Conservation (phyloP, 257 asterid genomes). For the Ballota nigra region DNA sequence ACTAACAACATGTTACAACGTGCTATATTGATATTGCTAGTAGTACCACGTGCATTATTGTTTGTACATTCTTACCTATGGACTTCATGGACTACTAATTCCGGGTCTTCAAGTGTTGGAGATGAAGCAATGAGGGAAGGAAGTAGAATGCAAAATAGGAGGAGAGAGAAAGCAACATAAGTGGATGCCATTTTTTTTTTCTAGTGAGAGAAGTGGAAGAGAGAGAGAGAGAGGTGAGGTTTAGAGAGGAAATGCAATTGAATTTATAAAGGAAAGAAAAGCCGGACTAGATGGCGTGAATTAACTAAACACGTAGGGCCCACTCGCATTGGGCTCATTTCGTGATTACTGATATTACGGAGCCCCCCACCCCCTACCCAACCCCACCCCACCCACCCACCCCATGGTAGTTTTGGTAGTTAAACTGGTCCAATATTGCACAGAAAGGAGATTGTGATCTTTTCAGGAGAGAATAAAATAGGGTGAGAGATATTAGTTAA, state of each 20-base stretch:
- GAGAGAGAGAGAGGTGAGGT: constrained; percentile 9
- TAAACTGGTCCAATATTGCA: constrained; percentile 29
- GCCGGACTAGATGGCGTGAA: constrained; percentile 57
- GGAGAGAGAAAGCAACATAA: constrained; percentile 16
- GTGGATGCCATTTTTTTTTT: constrained; percentile 28
- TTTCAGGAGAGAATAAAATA: not conserved
- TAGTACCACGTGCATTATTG: not conserved
- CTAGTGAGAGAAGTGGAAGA: constrained; percentile 10
- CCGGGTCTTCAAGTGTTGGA: constrained; percentile 44
- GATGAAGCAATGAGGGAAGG: constrained; percentile 50
- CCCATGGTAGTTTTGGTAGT: constrained; percentile 51
- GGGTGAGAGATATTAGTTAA: too few relatives aligned
- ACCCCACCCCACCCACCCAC: not conserved
- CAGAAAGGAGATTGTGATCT: not conserved
- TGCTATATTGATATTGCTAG: not conserved
- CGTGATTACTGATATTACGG: constrained; percentile 70
- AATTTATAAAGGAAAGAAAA: constrained; percentile 37
- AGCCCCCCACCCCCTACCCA: constrained; percentile 19
- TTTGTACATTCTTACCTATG: constrained; percentile 42
- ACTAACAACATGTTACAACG: not conserved
- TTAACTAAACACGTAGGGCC: constrained; percentile 65
- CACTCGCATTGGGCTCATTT: constrained; percentile 20
- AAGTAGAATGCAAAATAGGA: constrained; percentile 23
- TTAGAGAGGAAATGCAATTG: constrained; percentile 17
- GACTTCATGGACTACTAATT: constrained; percentile 58